Evolutionary conservation across 345 rosid species (phyloP).

Genomic region (Schrenkiella parvula): DNA sequence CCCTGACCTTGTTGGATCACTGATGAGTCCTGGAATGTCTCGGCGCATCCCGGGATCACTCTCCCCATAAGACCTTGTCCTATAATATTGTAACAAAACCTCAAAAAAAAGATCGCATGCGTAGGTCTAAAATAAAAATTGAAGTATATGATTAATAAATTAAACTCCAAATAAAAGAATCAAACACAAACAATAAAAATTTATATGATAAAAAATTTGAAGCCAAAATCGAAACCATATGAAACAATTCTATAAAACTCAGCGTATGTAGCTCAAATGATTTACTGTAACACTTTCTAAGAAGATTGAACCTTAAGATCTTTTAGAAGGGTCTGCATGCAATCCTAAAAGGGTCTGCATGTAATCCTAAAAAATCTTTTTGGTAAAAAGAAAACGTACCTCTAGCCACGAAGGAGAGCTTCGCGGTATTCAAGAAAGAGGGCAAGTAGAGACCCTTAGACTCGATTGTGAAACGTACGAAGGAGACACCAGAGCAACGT

Average conservation of each 20-base stretch:
- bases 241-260: no score
- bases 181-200: background rate
- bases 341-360: no score
- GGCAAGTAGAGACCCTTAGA: conserved; percentile 61
- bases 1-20: conserved; percentile 26
- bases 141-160: background rate
- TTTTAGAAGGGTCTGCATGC: background rate
- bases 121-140: background rate
- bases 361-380: no score
- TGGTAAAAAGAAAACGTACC: conserved; percentile 31
- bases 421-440: conserved; percentile 37
- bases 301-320: no score
- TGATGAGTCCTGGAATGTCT: conserved; percentile 49
- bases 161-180: background rate
- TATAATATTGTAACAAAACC: background rate
- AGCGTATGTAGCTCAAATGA: no score
- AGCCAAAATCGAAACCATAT: background rate
- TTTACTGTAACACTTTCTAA: background rate
- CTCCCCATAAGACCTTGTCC: conserved; percentile 48
- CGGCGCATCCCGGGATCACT: conserved; percentile 61
- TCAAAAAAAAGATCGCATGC: background rate
- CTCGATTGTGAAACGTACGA: conserved; percentile 39
- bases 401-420: conserved; percentile 47
- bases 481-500: conserved; percentile 55
- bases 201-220: background rate